A percentile compares a stretch with the other conserved stretches of the same genome.
Evolutionary conservation across 164 flowering plant genomes (phyloP).

Genomic region (Magnolia changhungtana): DNA sequence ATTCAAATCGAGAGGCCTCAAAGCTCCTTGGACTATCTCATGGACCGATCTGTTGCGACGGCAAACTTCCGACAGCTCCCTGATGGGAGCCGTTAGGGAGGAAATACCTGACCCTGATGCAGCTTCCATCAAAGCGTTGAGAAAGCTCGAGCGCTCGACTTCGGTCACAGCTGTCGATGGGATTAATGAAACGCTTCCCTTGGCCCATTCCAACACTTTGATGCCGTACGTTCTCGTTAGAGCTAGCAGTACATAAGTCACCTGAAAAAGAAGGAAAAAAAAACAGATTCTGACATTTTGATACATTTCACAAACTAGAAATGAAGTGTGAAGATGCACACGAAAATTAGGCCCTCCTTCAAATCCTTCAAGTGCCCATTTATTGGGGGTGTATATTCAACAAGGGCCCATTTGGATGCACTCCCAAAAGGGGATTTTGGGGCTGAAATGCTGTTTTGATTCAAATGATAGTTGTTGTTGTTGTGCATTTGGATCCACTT

Average conservation of each 20-base stretch:
- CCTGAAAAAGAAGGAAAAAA: conserved; percentile 35
- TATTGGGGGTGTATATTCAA: too few species aligned
- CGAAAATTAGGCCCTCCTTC: background rate
- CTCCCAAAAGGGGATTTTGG: too few species aligned
- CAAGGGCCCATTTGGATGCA: too few species aligned
- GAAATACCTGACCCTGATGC: conserved; percentile 62
- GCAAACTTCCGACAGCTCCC: conserved; percentile 88
- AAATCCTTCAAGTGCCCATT: background rate
- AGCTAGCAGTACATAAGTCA: conserved; percentile 62
- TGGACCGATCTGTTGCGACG: conserved; percentile 87
- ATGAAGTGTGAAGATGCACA: too few species aligned
- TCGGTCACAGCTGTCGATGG: conserved; percentile 81
- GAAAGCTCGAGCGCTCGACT: conserved; percentile 61
- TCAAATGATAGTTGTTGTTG: too few species aligned
- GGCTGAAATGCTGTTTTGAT: too few species aligned
- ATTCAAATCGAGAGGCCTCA: conserved; percentile 82
- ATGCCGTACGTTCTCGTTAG: conserved; percentile 63
- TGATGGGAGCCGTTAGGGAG: conserved; percentile 47
- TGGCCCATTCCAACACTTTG: conserved; percentile 80
- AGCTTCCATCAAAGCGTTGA: conserved; percentile 71
- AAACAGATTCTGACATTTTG: background rate
- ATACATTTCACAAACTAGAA: background rate
- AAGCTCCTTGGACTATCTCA: conserved; percentile 89
- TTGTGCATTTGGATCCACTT: too few species aligned
- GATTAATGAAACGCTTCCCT: conserved; percentile 53